Base-by-base conservation (phyloP, 2,329 filamentous ascomycete genomes). In the Aureobasidium pullulans region DNA sequence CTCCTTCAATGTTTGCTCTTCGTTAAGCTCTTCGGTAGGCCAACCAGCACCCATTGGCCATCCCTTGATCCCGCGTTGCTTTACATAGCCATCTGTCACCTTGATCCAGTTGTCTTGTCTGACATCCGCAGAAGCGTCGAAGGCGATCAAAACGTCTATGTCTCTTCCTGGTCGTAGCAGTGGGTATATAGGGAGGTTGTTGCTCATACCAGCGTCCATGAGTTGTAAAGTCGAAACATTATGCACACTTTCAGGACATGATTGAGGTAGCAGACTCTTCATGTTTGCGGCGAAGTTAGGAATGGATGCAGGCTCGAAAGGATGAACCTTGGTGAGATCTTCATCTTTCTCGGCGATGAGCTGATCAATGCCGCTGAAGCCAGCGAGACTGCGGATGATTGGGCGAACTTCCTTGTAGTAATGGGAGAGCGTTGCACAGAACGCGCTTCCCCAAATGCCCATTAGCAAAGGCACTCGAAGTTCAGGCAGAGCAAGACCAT, bases 151-250 rank as follows among this genome's bases (percentile, higher is more conserved):
- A 44, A 99, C 81, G 66, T 99, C 94, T 6, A 99, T 87, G 60
- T 96, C 83, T 37, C 94, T 83, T 2, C 92, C 93, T 0, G 90
- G 90, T 10, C 94, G 85, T 16, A 99, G 84, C 3, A 97, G 81
- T 0, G 94, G 94, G 70, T 99, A 99, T 43, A 97, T 92, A 1
- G 94, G 94, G 8, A 99, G 79, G 69, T 99, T 99, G 71, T 99
- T 97, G 64, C 89, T 95, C 94, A 99, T 99, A 53, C 94, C 94
- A 1, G 94, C 92, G 72, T 99, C 94, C 92, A 96, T 97, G 15
- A 80, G 72, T 59, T 79, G 74, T 39, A 80, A 70, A 70, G 96
- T 87, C 46, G 86, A 79, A 13, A 80, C 81, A 16, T 83, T 78
- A 66, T 89, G 85, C 40, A 96, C 83, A 60, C 84, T 90, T 34